A percentile compares a stretch with the other conserved stretches of the same genome.
These are phyloP conservation scores for Bremia lactucae DNA, from an alignment of 352 stramenopile genomes.

Conservation along the genomic window DNA sequence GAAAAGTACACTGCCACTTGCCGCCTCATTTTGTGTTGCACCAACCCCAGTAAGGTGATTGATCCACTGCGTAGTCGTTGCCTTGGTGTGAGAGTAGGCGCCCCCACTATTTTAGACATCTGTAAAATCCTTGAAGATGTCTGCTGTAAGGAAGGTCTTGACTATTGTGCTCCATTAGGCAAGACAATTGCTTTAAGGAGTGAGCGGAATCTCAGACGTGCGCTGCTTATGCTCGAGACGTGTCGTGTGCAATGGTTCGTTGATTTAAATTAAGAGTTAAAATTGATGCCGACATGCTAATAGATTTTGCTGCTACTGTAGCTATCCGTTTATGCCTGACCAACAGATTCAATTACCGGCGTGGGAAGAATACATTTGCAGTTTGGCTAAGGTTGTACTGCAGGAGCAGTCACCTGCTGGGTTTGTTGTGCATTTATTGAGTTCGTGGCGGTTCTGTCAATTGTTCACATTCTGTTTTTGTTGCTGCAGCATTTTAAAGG, in stretches of 20 bases:
- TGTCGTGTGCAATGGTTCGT: constrained; percentile 69
- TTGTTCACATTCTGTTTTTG: background rate
- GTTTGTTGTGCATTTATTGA: constrained; percentile 18
- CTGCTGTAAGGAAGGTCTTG: constrained; percentile 86
- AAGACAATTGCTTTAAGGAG: constrained; percentile 87
- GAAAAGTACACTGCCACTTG: constrained; percentile 92
- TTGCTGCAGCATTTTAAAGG: constrained; percentile 76
- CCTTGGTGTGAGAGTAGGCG: constrained; percentile 89
- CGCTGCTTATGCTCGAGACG: constrained; percentile 96
- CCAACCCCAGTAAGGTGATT: constrained; percentile 95
- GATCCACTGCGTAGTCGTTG: constrained; percentile 95
- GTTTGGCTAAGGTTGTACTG: constrained; percentile 89
- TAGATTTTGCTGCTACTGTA: constrained; percentile 11
- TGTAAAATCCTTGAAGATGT: constrained; percentile 84
- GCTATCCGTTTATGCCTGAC: constrained; percentile 78
- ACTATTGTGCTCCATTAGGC: constrained; percentile 81
- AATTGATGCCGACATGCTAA: background rate
- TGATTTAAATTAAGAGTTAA: background rate
- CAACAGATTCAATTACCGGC: constrained; percentile 85
- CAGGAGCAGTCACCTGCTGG: constrained; percentile 91
- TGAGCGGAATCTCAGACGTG: constrained; percentile 92
- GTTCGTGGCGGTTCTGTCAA: background rate
- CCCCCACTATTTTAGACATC: constrained; percentile 87
- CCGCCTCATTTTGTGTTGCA: constrained; percentile 96
- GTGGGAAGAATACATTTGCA: constrained; percentile 96